Base-by-base conservation (phyloP, 768 basidiomycete genomes). In the Lactarius hatsudake region DNA sequence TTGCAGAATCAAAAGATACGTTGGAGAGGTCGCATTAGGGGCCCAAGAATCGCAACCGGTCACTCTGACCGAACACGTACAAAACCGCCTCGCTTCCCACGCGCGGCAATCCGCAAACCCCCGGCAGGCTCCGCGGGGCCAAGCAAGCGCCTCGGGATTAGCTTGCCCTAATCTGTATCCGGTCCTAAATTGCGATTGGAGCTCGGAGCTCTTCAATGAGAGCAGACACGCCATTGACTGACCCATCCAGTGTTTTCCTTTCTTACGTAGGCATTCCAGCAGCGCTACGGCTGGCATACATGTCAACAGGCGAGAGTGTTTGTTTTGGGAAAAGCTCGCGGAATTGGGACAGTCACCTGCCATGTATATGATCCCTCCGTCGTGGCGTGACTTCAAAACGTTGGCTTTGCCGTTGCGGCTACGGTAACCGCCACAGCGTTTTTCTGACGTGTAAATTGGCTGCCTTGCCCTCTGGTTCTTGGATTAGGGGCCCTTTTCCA, bases 11-110 rank as follows among this genome's bases (percentile, higher is more conserved):
- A 26, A 38, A 38, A 32, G 51, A 28, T 20, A 23, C 23, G 36
- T 13, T n/a, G 32, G 10, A 18, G 58, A 5, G 59, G 62, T 59
- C 34, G 58, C 62, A 64, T 64, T 15, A 48, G 61, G 58, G 56
- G 32, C 13, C 5, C 1, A 10, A 20, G 4, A 13, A 1, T 26
- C 23, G 23, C 51, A 26, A 26, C 51, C 5, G 51, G 32, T 23
- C 51, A 23, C 32, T 23, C 48, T 5, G 30, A 32, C 32, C 56
- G 30, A 23, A 57, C 30, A 57, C 56, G 56, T 57, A 53, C 51
- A 53, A 26, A 15, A 2, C 15, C 23, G 56, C 32, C 56, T 57
- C 26, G 51, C 26, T 53, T 53, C 51, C 51, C 51, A 53, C 51
- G 51, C 26, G 26, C 26, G 26, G 2, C n/a, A 51, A 13, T 12